These are phyloP conservation scores for Russula sp. DNA, from an alignment of 768 basidiomycete species.

Conservation along the genomic window DNA sequence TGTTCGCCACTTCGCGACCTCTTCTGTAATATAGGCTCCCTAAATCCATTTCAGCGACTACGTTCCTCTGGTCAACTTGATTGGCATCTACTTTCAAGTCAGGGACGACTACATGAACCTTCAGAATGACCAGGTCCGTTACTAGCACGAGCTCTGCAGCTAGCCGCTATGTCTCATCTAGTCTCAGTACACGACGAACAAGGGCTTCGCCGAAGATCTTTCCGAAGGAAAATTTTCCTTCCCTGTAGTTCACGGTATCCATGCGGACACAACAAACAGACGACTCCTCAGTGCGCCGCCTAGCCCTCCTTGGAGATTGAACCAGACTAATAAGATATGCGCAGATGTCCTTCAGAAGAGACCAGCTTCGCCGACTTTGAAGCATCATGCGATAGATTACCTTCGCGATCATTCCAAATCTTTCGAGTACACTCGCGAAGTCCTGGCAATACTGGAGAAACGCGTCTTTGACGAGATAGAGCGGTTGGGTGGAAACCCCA, in stretches of 20 bases:
- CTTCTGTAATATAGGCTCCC: not conserved
- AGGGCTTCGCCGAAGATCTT: slow-evolving; percentile 89
- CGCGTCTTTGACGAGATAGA: slow-evolving; percentile 66
- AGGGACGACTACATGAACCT: slow-evolving; percentile 97
- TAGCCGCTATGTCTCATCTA: not conserved
- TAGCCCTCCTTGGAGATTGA: not conserved
- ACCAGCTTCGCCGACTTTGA: slow-evolving; percentile 74
- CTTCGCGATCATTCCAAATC: slow-evolving; percentile 71
- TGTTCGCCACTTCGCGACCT: slow-evolving; percentile 38
- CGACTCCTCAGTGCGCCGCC: slow-evolving; percentile 71
- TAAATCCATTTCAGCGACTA: slow-evolving; percentile 55
- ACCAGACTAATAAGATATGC: not conserved
- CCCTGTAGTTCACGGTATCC: slow-evolving; percentile 86
- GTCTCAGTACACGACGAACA: slow-evolving; percentile 70
- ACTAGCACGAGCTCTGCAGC: not conserved
- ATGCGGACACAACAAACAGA: slow-evolving; percentile 66
- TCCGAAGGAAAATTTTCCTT: slow-evolving; percentile 98
- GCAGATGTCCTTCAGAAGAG: slow-evolving; percentile 87
- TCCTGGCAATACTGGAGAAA: slow-evolving; percentile 57
- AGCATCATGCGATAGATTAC: slow-evolving; percentile 73
- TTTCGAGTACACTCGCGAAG: slow-evolving; percentile 78
- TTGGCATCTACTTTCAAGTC: slow-evolving; percentile 94
- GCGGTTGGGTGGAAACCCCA: slow-evolving; percentile 70
- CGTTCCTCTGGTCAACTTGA: slow-evolving; percentile 86
- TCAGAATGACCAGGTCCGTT: slow-evolving; percentile 69